phyloP scores from a whole-genome alignment of 2,329 filamentous ascomycete species.

The Lasiodiplodia citricola region DNA sequence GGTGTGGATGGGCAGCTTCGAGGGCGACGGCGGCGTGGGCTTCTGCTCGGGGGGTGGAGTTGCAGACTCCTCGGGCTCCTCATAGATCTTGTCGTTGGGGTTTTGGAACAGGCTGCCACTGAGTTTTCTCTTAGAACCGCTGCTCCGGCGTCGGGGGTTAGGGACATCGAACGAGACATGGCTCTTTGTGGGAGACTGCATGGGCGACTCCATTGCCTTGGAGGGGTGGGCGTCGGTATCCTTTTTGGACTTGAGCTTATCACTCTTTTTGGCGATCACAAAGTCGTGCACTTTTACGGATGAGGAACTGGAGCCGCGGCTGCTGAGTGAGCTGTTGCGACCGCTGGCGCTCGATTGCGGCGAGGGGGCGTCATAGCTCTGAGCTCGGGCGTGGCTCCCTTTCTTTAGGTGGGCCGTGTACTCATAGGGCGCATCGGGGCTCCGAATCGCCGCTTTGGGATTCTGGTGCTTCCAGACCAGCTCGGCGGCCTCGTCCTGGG shows the following conservation, averaged over 20 bases:
- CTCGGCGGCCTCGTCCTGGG: slow-evolving; percentile 77
- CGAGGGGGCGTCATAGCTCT: slow-evolving; percentile 40
- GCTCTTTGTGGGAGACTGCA: slow-evolving; percentile 11
- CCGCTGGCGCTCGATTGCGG: slow-evolving; percentile 24
- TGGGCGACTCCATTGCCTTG: not conserved
- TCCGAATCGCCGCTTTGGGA: slow-evolving; percentile 67
- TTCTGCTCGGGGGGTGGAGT: slow-evolving; percentile 34
- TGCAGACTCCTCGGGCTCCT: slow-evolving; percentile 70
- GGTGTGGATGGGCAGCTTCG: slow-evolving; percentile 35
- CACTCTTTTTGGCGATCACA: slow-evolving; percentile 7
- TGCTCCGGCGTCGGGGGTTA: slow-evolving; percentile 58
- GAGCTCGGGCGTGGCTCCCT: slow-evolving; percentile 69
- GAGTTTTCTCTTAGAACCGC: slow-evolving; percentile 71
- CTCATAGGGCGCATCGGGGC: slow-evolving; percentile 51
- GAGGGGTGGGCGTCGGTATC: not conserved
- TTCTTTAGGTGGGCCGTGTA: slow-evolving; percentile 73
- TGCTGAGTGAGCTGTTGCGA: slow-evolving; percentile 21
- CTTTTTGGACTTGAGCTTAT: slow-evolving; percentile 15
- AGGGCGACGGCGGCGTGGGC: slow-evolving; percentile 15
- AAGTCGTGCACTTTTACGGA: slow-evolving; percentile 20
- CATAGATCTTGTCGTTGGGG: slow-evolving; percentile 82
- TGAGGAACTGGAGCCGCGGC: slow-evolving; percentile 37
- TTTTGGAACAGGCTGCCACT: slow-evolving; percentile 72
- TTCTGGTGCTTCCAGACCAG: slow-evolving; percentile 79
- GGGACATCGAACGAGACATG: slow-evolving; percentile 21